Evolutionary conservation across 495 filamentous ascomycete species (phyloP).

Genomic region (Tuber borchii): DNA sequence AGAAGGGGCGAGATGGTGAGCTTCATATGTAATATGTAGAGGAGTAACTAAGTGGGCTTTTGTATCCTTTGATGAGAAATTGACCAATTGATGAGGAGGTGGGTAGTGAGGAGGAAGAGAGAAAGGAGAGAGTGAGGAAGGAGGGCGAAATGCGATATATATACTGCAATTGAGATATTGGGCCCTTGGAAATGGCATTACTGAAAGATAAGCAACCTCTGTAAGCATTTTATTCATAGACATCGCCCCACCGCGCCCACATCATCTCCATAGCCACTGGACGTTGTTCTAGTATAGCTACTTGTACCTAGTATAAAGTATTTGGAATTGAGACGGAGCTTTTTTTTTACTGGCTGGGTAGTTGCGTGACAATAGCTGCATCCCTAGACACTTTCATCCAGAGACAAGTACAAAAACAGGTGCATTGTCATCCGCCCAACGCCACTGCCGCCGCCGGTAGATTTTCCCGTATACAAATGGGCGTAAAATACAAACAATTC

Average conservation of each 20-base stretch:
- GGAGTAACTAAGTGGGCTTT: not conserved
- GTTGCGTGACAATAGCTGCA: no score
- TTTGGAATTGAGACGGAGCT: no score
- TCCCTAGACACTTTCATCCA: no score
- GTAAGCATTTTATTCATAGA: not conserved
- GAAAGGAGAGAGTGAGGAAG: not conserved
- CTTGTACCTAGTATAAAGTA: no score
- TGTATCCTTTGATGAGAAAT: not conserved
- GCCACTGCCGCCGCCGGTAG: not conserved
- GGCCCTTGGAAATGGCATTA: not conserved
- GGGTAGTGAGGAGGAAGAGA: not conserved
- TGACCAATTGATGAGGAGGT: not conserved
- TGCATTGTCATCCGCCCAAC: not conserved
- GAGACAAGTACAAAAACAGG: not conserved
- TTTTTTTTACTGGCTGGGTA: no score
- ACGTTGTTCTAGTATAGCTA: not conserved
- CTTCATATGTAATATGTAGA: not conserved
- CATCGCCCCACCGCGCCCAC: no score
- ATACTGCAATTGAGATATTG: not conserved
- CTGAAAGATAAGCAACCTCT: not conserved
- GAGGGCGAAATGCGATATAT: not conserved
- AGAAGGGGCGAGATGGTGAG: not conserved
- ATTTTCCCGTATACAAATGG: not conserved
- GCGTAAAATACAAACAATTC: no score
- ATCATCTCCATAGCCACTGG: not conserved